Conservation (phyloP, 805 yeast genomes). For the Diddensiella transvaalensis region DNA sequence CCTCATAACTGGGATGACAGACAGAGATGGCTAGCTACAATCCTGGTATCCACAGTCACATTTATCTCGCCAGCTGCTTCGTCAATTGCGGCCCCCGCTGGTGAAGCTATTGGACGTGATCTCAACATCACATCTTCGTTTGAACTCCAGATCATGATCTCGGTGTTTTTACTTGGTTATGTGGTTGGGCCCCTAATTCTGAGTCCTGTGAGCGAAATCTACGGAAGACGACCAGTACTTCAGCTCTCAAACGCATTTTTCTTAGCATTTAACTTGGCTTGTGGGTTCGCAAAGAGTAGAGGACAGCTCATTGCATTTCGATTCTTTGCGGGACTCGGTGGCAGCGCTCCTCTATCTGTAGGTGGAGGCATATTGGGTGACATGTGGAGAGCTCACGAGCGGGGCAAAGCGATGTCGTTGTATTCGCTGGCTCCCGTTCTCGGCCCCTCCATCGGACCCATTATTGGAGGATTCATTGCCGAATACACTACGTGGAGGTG, state of each 20-base stretch:
- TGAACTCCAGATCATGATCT: slow-evolving; percentile 51
- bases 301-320: slow-evolving; percentile 56
- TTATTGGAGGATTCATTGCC: slow-evolving; percentile 53
- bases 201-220: slow-evolving; percentile 64
- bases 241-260: slow-evolving; percentile 47
- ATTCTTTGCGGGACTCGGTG: slow-evolving; percentile 60
- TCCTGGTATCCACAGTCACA: slow-evolving; percentile 52
- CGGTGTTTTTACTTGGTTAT: slow-evolving; percentile 63
- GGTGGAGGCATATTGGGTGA: slow-evolving; percentile 70
- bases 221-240: slow-evolving; percentile 58
- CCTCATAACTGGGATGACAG: slow-evolving; percentile 56
- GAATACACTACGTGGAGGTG: slow-evolving; percentile 55
- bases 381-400: slow-evolving; percentile 46
- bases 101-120: slow-evolving; percentile 42
- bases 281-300: slow-evolving; percentile 57
- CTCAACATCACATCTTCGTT: slow-evolving; percentile 42
- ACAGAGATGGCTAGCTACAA: slow-evolving; percentile 42
- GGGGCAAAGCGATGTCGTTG: slow-evolving; percentile 54
- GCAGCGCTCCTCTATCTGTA: slow-evolving; percentile 61
- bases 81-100: slow-evolving; percentile 60
- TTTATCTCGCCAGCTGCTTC: slow-evolving; percentile 61
- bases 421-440: slow-evolving; percentile 57
- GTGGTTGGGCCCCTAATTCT: slow-evolving; percentile 62
- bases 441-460: slow-evolving; percentile 50
- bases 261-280: slow-evolving; percentile 43